Evolutionary conservation across 768 basidiomycete species (phyloP).

Genomic region (Neoboletus magnificus): DNA sequence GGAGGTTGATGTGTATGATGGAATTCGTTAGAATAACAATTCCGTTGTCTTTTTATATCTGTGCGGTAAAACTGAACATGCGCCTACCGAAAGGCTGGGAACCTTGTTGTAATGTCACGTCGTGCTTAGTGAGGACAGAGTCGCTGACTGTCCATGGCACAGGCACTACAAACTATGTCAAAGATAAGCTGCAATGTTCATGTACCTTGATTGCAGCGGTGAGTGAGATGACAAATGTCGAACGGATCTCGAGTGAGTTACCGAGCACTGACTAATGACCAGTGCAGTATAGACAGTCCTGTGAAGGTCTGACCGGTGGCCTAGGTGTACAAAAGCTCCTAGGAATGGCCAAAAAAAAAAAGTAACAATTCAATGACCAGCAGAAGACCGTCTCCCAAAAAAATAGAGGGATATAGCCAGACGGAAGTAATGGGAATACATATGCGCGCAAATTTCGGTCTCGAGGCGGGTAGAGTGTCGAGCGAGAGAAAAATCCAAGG

Average conservation of each 20-base stretch:
- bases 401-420: background rate
- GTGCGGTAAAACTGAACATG: background rate
- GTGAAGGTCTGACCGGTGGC: too few relatives aligned
- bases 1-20: background rate
- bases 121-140: background rate
- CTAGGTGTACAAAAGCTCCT: too few relatives aligned
- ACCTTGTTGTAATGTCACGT: background rate
- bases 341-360: too few relatives aligned
- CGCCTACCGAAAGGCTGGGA: background rate
- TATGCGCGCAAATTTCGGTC: background rate
- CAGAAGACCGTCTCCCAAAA: background rate
- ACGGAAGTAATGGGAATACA: background rate
- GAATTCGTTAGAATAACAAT: background rate
- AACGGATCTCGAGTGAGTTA: background rate
- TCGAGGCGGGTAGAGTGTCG: background rate
- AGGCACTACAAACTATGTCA: background rate
- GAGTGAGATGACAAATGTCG: background rate
- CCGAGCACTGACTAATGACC: background rate
- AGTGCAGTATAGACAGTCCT: background rate
- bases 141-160: too few relatives aligned
- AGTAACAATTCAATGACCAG: background rate
- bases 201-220: background rate
- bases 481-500: background rate
- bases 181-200: background rate
- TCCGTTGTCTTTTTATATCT: slow-evolving; percentile 1